phyloP scores from a whole-genome alignment of 2,329 filamentous ascomycete species.

The Fusarium anthophilum region DNA sequence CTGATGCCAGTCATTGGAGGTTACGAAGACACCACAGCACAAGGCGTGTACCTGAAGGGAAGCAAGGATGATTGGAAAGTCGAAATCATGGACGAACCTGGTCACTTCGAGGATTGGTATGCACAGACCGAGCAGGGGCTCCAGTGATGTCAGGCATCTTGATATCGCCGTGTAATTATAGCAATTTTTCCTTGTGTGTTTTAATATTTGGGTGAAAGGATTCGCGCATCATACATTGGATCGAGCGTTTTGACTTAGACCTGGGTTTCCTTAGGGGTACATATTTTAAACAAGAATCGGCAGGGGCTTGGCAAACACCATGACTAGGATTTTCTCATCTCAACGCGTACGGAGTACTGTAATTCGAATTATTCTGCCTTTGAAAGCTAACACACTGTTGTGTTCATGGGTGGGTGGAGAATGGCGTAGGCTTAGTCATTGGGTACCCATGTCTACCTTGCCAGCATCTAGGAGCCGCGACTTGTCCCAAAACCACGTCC shows the following conservation, averaged over 20 bases:
- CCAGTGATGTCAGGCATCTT: constrained; percentile 6
- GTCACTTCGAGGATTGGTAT: constrained; percentile 48
- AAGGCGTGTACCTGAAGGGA: constrained; percentile 47
- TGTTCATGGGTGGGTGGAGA: constrained; percentile 1
- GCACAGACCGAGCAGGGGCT: constrained; percentile 40
- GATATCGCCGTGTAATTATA: background rate
- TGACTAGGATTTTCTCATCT: background rate
- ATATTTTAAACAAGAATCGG: background rate
- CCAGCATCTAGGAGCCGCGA: constrained; percentile 21
- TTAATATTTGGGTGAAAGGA: background rate
- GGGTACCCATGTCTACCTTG: constrained; percentile 23
- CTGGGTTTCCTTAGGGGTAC: constrained; percentile 3
- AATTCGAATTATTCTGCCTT: background rate
- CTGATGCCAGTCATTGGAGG: constrained; percentile 14
- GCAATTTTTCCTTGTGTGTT: constrained; percentile 15
- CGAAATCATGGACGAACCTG: constrained; percentile 45
- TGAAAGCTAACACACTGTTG: background rate
- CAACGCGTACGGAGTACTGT: background rate
- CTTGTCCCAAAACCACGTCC: constrained; percentile 32
- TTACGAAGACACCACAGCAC: constrained; percentile 25
- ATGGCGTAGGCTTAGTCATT: constrained; percentile 35
- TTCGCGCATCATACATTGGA: constrained; percentile 11
- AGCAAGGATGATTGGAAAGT: constrained; percentile 49
- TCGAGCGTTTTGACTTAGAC: constrained; percentile 28
- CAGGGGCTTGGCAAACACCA: background rate